Conservation (phyloP, 768 basidiomycete genomes). For the Rubroboletus satanas region DNA sequence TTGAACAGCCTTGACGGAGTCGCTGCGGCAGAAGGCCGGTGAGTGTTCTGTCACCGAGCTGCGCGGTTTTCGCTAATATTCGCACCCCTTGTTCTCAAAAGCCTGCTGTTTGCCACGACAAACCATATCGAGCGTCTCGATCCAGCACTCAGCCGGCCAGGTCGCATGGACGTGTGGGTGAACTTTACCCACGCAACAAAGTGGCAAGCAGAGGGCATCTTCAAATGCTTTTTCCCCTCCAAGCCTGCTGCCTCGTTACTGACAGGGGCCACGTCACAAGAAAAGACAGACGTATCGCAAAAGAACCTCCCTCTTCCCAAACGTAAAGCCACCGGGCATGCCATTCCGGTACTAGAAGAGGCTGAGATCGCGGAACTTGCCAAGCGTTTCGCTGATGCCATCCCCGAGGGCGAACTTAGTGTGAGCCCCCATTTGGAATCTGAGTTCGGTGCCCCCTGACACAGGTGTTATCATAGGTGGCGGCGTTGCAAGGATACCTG, state of each 20-base stretch:
- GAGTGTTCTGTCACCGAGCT: conserved; percentile 28
- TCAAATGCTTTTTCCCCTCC: conserved; percentile 91
- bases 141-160: conserved; percentile 81
- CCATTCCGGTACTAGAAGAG: conserved; percentile 68
- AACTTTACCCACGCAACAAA: conserved; percentile 89
- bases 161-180: conserved; percentile 91
- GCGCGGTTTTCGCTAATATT: conserved; percentile 18
- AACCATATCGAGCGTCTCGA: conserved; percentile 94
- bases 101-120: conserved; percentile 85
- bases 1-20: conserved; percentile 85
- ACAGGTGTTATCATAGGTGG: conserved; percentile 48
- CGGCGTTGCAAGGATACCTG: conserved; percentile 79
- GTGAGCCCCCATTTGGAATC: conserved; percentile 41
- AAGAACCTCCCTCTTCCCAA: conserved; percentile 65
- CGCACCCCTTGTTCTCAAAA: conserved; percentile 26
- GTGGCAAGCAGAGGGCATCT: conserved; percentile 91
- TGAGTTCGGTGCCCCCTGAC: not conserved
- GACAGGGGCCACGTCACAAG: conserved; percentile 13
- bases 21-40: conserved; percentile 84
- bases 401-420: conserved; percentile 85
- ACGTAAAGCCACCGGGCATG: conserved; percentile 54
- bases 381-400: conserved; percentile 75
- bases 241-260: conserved; percentile 28
- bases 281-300: conserved; percentile 48
- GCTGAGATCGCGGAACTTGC: conserved; percentile 74